A percentile compares a stretch with the other conserved stretches of the same genome.
These are phyloP conservation scores for Zygosaccharomyces pseudobailii DNA, from an alignment of 1,139 yeast species.

Conservation along the genomic window DNA sequence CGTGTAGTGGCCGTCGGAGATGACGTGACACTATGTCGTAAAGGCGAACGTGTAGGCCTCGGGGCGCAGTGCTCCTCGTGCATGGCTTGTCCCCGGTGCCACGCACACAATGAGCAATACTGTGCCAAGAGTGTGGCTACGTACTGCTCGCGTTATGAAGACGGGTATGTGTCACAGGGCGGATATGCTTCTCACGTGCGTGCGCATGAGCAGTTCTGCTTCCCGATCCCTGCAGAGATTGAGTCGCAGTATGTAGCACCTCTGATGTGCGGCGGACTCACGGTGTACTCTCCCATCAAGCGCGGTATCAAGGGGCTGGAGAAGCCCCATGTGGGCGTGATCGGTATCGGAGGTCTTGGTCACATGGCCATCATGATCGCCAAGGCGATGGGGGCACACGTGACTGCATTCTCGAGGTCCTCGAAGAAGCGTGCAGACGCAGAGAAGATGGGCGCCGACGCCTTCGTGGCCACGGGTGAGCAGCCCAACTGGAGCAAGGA, in stretches of 20 bases:
- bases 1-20: slow-evolving; percentile 43
- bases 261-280: slow-evolving; percentile 50
- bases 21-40: slow-evolving; percentile 32
- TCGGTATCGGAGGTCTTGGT: slow-evolving; percentile 60
- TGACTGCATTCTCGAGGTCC: slow-evolving; percentile 50
- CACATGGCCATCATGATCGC: slow-evolving; percentile 56
- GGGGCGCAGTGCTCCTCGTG: slow-evolving; percentile 50
- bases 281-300: slow-evolving; percentile 49
- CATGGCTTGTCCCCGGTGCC: slow-evolving; percentile 44
- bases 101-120: slow-evolving; percentile 43
- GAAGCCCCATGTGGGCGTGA: slow-evolving; percentile 46
- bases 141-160: slow-evolving; percentile 40
- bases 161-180: slow-evolving; percentile 47
- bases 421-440: slow-evolving; percentile 49
- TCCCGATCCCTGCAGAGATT: slow-evolving; percentile 46
- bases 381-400: slow-evolving; percentile 55
- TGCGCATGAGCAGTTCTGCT: slow-evolving; percentile 44
- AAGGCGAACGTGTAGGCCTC: slow-evolving; percentile 51
- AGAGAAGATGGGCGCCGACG: slow-evolving; percentile 48
- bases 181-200: slow-evolving; percentile 50
- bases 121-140: slow-evolving; percentile 43
- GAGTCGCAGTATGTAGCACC: slow-evolving; percentile 45
- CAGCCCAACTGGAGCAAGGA: slow-evolving; percentile 39
- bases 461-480: slow-evolving; percentile 46
- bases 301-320: slow-evolving; percentile 38